These are phyloP conservation scores for Rhododendron molle DNA, from an alignment of 148 eudicot genomes.

Conservation along the genomic window DNA sequence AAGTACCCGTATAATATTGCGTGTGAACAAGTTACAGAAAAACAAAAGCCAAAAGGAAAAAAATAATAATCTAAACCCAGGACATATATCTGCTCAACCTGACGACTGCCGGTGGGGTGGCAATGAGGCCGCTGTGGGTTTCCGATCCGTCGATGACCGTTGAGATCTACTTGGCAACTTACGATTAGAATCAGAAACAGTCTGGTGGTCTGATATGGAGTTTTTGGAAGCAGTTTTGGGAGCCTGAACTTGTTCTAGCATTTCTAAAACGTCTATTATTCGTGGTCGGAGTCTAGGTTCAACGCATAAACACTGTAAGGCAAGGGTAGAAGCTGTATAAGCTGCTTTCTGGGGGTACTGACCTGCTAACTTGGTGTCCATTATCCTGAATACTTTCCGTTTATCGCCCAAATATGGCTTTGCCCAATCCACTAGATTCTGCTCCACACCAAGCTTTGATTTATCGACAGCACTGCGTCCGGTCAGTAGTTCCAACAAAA, in stretches of 20 bases:
- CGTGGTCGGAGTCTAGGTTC: slow-evolving; percentile 61
- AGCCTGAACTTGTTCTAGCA: slow-evolving; percentile 62
- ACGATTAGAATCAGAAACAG: slow-evolving; percentile 22
- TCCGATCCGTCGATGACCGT: slow-evolving; percentile 34
- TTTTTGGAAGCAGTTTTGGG: slow-evolving; percentile 38
- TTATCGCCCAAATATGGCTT: slow-evolving; percentile 54
- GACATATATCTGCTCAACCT: slow-evolving; percentile 16
- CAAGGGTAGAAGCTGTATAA: slow-evolving; percentile 49
- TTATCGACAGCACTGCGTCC: slow-evolving; percentile 73
- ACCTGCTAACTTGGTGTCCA: slow-evolving; percentile 69
- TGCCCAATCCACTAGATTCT: slow-evolving; percentile 70
- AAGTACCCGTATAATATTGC: background rate
- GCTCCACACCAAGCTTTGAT: slow-evolving; percentile 39
- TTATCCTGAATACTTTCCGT: slow-evolving; percentile 54
- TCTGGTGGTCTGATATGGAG: slow-evolving; percentile 23
- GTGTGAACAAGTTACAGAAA: background rate
- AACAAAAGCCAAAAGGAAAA: background rate
- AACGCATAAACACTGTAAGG: slow-evolving; percentile 43
- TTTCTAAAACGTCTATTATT: slow-evolving; percentile 62
- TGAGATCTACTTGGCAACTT: slow-evolving; percentile 36
- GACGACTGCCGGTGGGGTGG: slow-evolving; percentile 39
- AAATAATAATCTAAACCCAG: background rate
- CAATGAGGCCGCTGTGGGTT: slow-evolving; percentile 60
- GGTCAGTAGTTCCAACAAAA: slow-evolving; percentile 55
- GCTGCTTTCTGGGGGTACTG: slow-evolving; percentile 75